Evolutionary conservation across 805 yeast species (phyloP).

Genomic region (Wickerhamiella dianesei): DNA sequence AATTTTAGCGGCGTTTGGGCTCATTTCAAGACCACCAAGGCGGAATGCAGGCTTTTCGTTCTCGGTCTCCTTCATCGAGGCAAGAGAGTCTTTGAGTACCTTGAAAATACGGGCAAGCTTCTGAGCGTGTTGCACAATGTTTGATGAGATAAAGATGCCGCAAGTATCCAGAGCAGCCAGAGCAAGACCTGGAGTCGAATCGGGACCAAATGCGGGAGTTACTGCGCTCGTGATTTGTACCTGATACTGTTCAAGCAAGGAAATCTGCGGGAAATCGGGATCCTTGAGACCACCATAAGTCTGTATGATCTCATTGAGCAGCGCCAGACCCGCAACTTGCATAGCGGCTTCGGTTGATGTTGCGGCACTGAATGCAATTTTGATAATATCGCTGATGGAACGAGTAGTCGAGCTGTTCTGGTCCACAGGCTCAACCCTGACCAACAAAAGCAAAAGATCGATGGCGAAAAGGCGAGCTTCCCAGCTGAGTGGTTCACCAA

Average conservation of each 20-base stretch:
- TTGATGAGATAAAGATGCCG: constrained; percentile 60
- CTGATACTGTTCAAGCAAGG: constrained; percentile 79
- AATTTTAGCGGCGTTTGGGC: constrained; percentile 27
- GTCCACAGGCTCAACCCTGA: constrained; percentile 16
- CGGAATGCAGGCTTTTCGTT: constrained; percentile 7
- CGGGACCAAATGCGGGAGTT: constrained; percentile 68
- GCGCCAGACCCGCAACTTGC: constrained; percentile 49
- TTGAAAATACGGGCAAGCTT: constrained; percentile 45
- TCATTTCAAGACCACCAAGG: constrained; percentile 27
- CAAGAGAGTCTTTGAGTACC: constrained; percentile 51
- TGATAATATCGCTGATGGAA: constrained; percentile 44
- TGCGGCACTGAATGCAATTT: constrained; percentile 67
- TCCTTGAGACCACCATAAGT: constrained; percentile 51
- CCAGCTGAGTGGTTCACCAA: constrained; percentile 31
- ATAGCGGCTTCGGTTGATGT: constrained; percentile 52
- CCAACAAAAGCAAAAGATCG: constrained; percentile 23
- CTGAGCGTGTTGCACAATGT: constrained; percentile 34
- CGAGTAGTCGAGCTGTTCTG: constrained; percentile 18
- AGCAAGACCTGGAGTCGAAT: constrained; percentile 60
- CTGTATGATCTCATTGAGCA: constrained; percentile 50
- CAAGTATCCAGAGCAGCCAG: constrained; percentile 65
- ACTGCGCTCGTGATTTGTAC: constrained; percentile 87
- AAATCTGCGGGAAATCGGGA: constrained; percentile 55
- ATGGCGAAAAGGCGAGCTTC: constrained; percentile 30
- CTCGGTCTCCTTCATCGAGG: constrained; percentile 20